phyloP scores from a whole-genome alignment of 495 filamentous ascomycete genomes.

The Aspergillus heteromorphus region DNA sequence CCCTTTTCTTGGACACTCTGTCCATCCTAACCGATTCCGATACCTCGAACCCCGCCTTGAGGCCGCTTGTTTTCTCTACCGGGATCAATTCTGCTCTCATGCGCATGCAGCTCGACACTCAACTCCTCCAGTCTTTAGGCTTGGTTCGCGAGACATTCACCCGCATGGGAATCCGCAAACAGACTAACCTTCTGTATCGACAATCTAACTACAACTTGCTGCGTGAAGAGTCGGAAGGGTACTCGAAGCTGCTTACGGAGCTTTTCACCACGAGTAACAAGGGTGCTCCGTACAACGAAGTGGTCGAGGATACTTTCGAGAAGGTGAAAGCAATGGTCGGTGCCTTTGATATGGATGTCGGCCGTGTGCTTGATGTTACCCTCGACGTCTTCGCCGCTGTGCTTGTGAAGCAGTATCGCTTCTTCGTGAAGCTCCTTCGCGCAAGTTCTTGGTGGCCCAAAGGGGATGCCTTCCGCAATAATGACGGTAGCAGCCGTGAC shows the following conservation, averaged over 20 bases:
- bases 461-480: conserved; percentile 30
- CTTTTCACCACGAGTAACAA: conserved; percentile 73
- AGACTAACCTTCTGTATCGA: conserved; percentile 87
- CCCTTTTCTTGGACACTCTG: conserved; percentile 75
- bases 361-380: conserved; percentile 86
- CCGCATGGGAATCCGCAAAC: conserved; percentile 77
- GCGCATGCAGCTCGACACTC: conserved; percentile 76
- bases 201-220: conserved; percentile 96
- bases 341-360: conserved; percentile 90
- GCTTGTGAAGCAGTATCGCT: conserved; percentile 77
- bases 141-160: conserved; percentile 80
- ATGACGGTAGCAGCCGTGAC: conserved; percentile 30
- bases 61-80: conserved; percentile 59
- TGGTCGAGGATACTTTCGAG: conserved; percentile 65
- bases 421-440: conserved; percentile 87
- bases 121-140: conserved; percentile 64
- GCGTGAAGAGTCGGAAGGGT: conserved; percentile 94
- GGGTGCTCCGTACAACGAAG: conserved; percentile 55
- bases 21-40: conserved; percentile 69
- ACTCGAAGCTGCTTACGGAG: conserved; percentile 81
- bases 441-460: conserved; percentile 97
- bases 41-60: conserved; percentile 40
- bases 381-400: conserved; percentile 83
- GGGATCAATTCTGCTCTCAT: conserved; percentile 65
- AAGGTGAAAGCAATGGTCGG: conserved; percentile 86